These are phyloP conservation scores for Apiotrichum mycotoxinovorans DNA, from an alignment of 1,284 basidiomycete species.

Conservation along the genomic window DNA sequence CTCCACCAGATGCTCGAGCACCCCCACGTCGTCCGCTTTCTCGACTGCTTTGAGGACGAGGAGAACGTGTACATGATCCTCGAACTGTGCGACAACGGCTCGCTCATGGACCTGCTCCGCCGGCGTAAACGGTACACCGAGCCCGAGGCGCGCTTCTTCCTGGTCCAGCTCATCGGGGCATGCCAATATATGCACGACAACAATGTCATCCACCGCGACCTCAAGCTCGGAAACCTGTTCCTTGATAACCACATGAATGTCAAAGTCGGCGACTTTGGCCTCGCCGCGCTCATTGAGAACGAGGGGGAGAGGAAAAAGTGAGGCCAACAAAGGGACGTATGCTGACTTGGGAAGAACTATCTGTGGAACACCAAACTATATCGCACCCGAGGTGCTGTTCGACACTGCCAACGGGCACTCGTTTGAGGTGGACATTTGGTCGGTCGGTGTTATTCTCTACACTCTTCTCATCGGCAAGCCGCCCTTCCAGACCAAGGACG, in stretches of 20 bases:
- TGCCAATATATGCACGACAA: constrained; percentile 95
- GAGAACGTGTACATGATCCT: constrained; percentile 97
- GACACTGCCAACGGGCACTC: constrained; percentile 94
- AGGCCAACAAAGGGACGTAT: constrained; percentile 19
- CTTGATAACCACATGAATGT: constrained; percentile 88
- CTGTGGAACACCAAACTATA: constrained; percentile 98
- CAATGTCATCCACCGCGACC: constrained; percentile 92
- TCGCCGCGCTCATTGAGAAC: constrained; percentile 93
- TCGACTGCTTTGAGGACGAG: constrained; percentile 92
- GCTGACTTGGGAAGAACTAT: constrained; percentile 64
- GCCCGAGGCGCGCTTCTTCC: constrained; percentile 85
- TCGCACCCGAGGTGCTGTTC: constrained; percentile 95
- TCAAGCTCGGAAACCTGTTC: constrained; percentile 94
- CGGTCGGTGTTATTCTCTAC: constrained; percentile 93
- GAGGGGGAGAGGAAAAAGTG: constrained; percentile 92
- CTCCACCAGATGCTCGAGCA: constrained; percentile 89
- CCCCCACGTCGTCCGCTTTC: constrained; percentile 87
- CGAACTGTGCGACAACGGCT: constrained; percentile 83
- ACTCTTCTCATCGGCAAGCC: constrained; percentile 90
- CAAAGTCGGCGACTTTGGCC: constrained; percentile 95
- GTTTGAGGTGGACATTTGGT: constrained; percentile 98
- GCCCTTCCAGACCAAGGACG: constrained; percentile 96
- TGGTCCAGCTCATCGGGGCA: constrained; percentile 91
- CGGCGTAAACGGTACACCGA: constrained; percentile 84
- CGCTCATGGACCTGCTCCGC: constrained; percentile 81